Evolutionary conservation across 2,329 filamentous ascomycete species (phyloP).

Genomic region (Fusarium concolor): DNA sequence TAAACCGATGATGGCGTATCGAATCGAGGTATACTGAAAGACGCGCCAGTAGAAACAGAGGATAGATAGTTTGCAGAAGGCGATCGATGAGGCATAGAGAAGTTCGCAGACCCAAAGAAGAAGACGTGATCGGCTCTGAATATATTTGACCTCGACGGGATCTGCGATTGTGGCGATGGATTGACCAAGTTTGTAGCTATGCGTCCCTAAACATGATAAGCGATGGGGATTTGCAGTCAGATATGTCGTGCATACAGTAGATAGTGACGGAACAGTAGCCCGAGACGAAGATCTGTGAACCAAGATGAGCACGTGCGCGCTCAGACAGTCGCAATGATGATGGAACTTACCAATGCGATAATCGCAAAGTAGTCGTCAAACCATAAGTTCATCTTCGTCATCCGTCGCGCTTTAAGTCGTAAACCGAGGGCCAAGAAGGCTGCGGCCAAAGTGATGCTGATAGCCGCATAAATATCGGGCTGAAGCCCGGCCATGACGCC

Average conservation of each 20-base stretch:
- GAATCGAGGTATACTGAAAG: slow-evolving; percentile 45
- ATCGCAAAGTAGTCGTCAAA: slow-evolving; percentile 40
- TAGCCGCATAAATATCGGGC: slow-evolving; percentile 34
- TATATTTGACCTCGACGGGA: neutral
- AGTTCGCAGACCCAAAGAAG: slow-evolving; percentile 33
- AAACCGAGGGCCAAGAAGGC: slow-evolving; percentile 31
- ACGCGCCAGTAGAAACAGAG: slow-evolving; percentile 49
- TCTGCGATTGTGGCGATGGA: slow-evolving; percentile 2
- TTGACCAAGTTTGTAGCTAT: slow-evolving; percentile 28
- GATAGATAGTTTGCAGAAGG: slow-evolving; percentile 45
- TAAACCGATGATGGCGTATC: slow-evolving; percentile 42
- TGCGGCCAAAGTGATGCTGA: slow-evolving; percentile 35
- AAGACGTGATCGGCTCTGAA: slow-evolving; percentile 24
- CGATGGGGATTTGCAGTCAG: no score
- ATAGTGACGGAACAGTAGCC: slow-evolving; percentile 22
- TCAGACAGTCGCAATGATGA: neutral
- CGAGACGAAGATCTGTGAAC: slow-evolving; percentile 9
- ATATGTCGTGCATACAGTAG: slow-evolving; percentile 13
- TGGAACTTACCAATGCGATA: slow-evolving; percentile 30
- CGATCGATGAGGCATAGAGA: slow-evolving; percentile 45
- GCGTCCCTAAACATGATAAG: slow-evolving; percentile 29
- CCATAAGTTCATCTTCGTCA: slow-evolving; percentile 42
- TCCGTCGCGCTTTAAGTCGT: slow-evolving; percentile 33
- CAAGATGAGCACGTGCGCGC: neutral
- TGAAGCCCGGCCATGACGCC: slow-evolving; percentile 39